Conservation (phyloP, 2,329 filamentous ascomycete species). For the Sclerotinia trifoliorum region DNA sequence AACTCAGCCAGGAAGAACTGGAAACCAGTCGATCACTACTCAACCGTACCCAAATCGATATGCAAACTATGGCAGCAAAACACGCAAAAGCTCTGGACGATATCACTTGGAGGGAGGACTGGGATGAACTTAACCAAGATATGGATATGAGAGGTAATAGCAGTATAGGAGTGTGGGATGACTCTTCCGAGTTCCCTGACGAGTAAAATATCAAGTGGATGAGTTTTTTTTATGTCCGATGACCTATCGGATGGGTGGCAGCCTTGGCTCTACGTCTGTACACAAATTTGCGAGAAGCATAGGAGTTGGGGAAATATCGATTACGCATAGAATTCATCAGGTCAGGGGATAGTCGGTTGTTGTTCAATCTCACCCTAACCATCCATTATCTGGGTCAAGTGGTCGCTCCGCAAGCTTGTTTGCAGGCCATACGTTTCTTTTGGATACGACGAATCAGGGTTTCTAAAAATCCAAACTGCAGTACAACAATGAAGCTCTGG, state of each 20-base stretch:
- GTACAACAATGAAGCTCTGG: no score
- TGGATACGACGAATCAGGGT: neutral
- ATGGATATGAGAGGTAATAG: conserved; percentile 24
- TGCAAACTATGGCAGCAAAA: conserved; percentile 62
- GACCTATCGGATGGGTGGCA: neutral
- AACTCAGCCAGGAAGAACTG: conserved; percentile 53
- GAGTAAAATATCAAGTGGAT: conserved; percentile 1
- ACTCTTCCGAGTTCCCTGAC: neutral
- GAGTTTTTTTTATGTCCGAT: neutral
- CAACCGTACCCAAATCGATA: conserved; percentile 59
- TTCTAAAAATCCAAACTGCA: no score
- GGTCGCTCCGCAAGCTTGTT: neutral
- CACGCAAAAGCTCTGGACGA: conserved; percentile 48
- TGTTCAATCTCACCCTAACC: neutral
- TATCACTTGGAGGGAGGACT: conserved; percentile 60
- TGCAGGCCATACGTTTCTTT: neutral
- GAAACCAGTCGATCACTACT: conserved; percentile 59
- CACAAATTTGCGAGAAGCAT: neutral
- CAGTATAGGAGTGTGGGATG: conserved; percentile 15
- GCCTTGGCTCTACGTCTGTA: neutral
- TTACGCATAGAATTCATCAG: neutral
- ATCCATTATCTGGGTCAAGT: neutral
- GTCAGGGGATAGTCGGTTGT: no score
- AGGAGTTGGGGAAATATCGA: neutral
- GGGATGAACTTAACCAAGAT: conserved; percentile 50